Evolutionary conservation across 805 yeast species (phyloP).

Genomic region (Saccharomycopsis microspora): DNA sequence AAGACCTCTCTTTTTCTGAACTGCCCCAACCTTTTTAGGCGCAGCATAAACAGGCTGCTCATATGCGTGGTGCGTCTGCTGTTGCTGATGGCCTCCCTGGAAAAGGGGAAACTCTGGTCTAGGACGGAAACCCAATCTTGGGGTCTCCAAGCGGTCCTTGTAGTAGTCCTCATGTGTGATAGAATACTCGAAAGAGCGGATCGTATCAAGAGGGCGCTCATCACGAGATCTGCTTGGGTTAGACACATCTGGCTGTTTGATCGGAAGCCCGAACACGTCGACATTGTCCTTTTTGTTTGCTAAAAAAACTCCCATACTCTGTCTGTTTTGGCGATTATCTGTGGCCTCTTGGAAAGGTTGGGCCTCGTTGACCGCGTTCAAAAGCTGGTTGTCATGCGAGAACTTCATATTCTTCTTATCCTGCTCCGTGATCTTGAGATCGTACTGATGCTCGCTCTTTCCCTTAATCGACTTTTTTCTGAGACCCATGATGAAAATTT

Average conservation of each 20-base stretch:
- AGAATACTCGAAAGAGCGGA: constrained; percentile 85
- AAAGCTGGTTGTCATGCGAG: constrained; percentile 59
- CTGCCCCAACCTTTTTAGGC: constrained; percentile 20
- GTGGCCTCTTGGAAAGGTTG: constrained; percentile 81
- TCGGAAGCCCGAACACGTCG: constrained; percentile 82
- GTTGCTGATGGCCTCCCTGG: constrained; percentile 21
- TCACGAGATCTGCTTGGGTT: constrained; percentile 91
- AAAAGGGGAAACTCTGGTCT: constrained; percentile 62
- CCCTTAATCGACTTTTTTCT: constrained; percentile 12
- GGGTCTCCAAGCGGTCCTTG: constrained; percentile 73
- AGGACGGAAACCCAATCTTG: constrained; percentile 73
- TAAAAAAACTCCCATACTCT: constrained; percentile 24
- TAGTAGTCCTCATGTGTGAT: constrained; percentile 80
- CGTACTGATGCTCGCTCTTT: constrained; percentile 19
- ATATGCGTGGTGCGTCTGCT: constrained; percentile 22
- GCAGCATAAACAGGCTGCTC: constrained; percentile 42
- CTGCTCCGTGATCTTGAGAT: constrained; percentile 40
- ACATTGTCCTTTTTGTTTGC: constrained; percentile 45
- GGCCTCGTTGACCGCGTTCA: constrained; percentile 86
- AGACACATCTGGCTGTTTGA: constrained; percentile 70
- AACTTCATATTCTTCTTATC: constrained; percentile 14
- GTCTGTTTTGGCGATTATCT: constrained; percentile 26
- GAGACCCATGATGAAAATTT: constrained; percentile 11
- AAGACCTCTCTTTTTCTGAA: constrained; percentile 58
- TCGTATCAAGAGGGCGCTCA: constrained; percentile 95